Evolutionary conservation across 495 filamentous ascomycete species (phyloP), one percentile per base, ranked within the genome.

Genomic region (Trichoderma gamsii): DNA sequence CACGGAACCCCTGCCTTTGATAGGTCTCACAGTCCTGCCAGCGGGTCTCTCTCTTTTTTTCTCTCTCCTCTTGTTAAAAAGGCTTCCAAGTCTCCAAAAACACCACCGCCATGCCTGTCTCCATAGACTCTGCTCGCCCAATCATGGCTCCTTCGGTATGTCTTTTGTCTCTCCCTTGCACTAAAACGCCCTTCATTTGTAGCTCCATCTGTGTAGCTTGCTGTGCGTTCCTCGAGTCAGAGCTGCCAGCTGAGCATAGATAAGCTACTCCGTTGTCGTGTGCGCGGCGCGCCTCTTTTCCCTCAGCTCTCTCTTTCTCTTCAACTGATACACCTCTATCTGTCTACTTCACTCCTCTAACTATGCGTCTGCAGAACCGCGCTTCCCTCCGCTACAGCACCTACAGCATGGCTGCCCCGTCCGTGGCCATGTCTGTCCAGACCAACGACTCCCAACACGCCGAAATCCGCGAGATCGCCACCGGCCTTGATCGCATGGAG

Each of bases 401-500:
- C 67, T 90, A 92, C 78, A 91, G 88, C 82, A 85, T 85, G 69
- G 44, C 41, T 25, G 82, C 86, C 59, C 89, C 90, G 29, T 92
- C 90, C 68, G 76, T 93, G 66, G 84, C 91, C 15, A 84, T 88
- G 68, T 89, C 87, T 38, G 75, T 84, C 29, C 76, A 77, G 67
- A 85, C 82, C 65, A 82, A 76, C 43, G 84, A 87, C 72, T 87
- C 86, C 64, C 85, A 85, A 68, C 83, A 85, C 13, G 84, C 87
- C 61, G 92, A 96, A 72, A 92, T 96, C 79, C 88, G 86, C 70
- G 84, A 91, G 67, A 92, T 93, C 77, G 88, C 90, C 70, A 88
- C 91, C 68, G 89, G 91, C 51, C 84, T 98, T 64, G 88, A 93
- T 68, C 92, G 95, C 69, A 87, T 99, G 72, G 92, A 97, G 76